Evolutionary conservation across 768 basidiomycete genomes (phyloP), one percentile per base, ranked within the genome.

Genomic region (Botryobasidium botryosum): DNA sequence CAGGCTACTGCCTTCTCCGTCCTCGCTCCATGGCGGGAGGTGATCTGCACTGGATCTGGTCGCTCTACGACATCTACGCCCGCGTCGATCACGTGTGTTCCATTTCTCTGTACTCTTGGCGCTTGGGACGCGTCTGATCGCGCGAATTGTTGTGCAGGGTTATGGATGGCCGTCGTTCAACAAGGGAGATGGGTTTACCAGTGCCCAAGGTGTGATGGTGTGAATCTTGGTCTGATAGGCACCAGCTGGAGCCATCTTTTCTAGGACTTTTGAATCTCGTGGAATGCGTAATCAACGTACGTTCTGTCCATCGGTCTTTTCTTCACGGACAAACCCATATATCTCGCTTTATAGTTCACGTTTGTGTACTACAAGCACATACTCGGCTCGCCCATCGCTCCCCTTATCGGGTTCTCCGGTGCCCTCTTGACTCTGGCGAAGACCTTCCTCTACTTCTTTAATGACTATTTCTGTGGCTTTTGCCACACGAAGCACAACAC

Each of bases 31-130:
- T 90, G 77, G 64, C 63, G 51, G 86, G 83, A 1, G 88, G 88
- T 2, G 85, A 90, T 59, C 65, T 90, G 37, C 81, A 88, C 53
- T 91, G 86, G 87, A 71, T 91, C 35, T 92, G 87, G 88, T 65
- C 70, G 47, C 85, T 85, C 2, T 91, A 91, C 55, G 70, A 67
- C 21, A 48, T 81, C 25, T 87, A 86, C 61, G 77, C 84, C 55
- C 64, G 77, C n/a, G 63, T 85, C 27, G 63, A 68, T 49, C 55
- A 61, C 35, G 64, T 67, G 50, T 44, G 63, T 58, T 44, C n/a
- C 39, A 41, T 36, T 46, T 36, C 35, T 6, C 7, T 37, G 2
- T 6, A 6, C 7, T 37, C 17, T 18, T 20, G 2, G 18, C 17
- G 17, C 18, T 33, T 20, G 15, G 27, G 7, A 15, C 24, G 20